Base-by-base conservation (phyloP, 345 rosid species). In the Euclidium syriacum region DNA sequence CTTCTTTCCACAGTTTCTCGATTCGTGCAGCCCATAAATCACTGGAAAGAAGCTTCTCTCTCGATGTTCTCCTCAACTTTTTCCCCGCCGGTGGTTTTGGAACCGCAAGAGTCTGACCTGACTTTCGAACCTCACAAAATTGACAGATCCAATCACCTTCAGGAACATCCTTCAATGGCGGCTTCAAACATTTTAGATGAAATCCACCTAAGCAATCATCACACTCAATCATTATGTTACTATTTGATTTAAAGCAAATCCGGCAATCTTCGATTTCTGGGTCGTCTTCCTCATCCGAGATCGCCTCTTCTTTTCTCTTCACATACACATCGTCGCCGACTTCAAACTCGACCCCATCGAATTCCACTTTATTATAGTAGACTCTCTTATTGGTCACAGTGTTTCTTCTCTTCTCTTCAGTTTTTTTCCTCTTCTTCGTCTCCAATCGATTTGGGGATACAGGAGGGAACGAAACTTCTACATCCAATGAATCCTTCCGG, bases 61-160 rank as follows among this genome's bases (percentile, higher is more conserved):
- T 82, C 72, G 84, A 71, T 0, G 97, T 90, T 56, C 97, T 83
- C 65, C 11, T 49, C 50, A 68, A n/a, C 27, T 65, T 90, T 79
- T 84, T 90, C 70, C 97, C 95, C 32, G 67, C 56, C 0, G 91
- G 91, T 5, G 78, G 88, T 56, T 57, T 60, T 0, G 91, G 96
- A 76, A 75, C 52, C 29, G 64, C 68, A 41, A 87, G 59, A 20
- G 73, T 29, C 62, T 70, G 74, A 3, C 94, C 97, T 43, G 67
- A 57, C 76, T 81, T 85, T 61, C 53, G 30, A 0, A 75, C 81
- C 74, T 84, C 75, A 15, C 97, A 94, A 46, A 87, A 89, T 57
- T 57, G 64, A 39, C 99, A 94, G 64, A 80, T 70, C 99, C 99
- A 94, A 54, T 90, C 97, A 46, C 85, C 96, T 61, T 90, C 96